Evolutionary conservation across 2,329 filamentous ascomycete genomes (phyloP), one percentile per base, ranked within the genome.

Genomic region (Fusarium irregulare): DNA sequence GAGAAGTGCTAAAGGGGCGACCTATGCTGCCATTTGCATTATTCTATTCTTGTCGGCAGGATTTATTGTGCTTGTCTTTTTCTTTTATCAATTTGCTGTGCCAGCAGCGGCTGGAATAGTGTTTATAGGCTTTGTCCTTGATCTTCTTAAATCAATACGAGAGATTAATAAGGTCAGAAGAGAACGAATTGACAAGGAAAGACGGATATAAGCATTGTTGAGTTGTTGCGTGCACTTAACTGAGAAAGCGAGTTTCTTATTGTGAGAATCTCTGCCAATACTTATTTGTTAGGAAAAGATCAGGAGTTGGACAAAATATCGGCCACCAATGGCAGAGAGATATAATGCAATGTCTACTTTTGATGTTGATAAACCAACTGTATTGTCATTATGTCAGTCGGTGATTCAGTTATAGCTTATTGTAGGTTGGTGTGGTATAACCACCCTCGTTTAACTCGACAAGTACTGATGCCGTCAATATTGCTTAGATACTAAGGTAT

Each of bases 61-160:
- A 5, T 32, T 48, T 16, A 44, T 56, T 16, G 64, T 51, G 28
- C 9, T 28, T n/a, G 47, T 42, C 28, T 50, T 62, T 44, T 47
- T 66, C 27, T 48, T 62, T 21, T 62, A 62, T 16, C 40, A 66
- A 23, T 56, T 30, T 34, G 50, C 50, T 25, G 56, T 62, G 21
- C 56, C 62, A 50, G 50, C 25, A 34, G 21, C 54, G 28, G 34
- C 49, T 27, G 56, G 46, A 16, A n/a, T 61, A 16, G 16, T 57
- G 4, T 25, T 57, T 9, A 20, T 62, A 10, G 23, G 34, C 13
- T 46, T 40, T 44, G 18, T 53, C 12, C n/a, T 65, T 40, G 28
- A 66, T 13, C 32, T 66, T 21, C 8, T 47, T 37, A 21, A 25
- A 41, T 42, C 47, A 12, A 30, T 65, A 11, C 34, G 20, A 34